Evolutionary conservation across 2,329 filamentous ascomycete genomes (phyloP).

Genomic region (Hyphodiscus sp.): DNA sequence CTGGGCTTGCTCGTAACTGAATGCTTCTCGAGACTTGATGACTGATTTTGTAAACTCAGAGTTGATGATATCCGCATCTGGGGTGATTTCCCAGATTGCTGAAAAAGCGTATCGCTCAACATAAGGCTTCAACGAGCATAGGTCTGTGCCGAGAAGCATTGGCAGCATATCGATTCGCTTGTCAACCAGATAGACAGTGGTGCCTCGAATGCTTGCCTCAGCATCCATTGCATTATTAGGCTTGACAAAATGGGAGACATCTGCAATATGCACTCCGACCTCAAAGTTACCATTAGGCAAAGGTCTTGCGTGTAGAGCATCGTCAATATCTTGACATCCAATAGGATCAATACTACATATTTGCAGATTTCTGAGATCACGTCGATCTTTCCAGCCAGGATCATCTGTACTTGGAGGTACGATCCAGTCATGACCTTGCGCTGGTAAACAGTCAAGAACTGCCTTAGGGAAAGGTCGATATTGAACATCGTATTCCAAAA

Average conservation of each 20-base stretch:
- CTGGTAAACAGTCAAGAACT: slow-evolving; percentile 85
- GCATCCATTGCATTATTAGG: slow-evolving; percentile 95
- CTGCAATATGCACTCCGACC: slow-evolving; percentile 96
- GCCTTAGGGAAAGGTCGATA: slow-evolving; percentile 96
- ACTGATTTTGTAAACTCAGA: slow-evolving; percentile 95
- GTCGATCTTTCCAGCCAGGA: slow-evolving; percentile 78
- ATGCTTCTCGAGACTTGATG: slow-evolving; percentile 92
- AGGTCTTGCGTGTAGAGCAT: slow-evolving; percentile 80
- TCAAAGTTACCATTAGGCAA: slow-evolving; percentile 91
- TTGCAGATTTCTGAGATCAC: slow-evolving; percentile 76
- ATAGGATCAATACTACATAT: slow-evolving; percentile 97
- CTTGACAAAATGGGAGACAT: slow-evolving; percentile 98
- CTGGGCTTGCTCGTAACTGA: slow-evolving; percentile 96
- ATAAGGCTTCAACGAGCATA: slow-evolving; percentile 94
- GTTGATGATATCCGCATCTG: slow-evolving; percentile 76
- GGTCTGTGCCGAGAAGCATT: slow-evolving; percentile 87
- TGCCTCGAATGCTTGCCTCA: slow-evolving; percentile 89
- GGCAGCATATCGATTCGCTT: slow-evolving; percentile 99
- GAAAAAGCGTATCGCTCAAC: slow-evolving; percentile 92
- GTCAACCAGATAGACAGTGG: slow-evolving; percentile 94
- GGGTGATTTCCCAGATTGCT: slow-evolving; percentile 80
- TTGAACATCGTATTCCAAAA: slow-evolving; percentile 95
- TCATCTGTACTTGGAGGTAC: slow-evolving; percentile 76
- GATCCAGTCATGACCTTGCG: slow-evolving; percentile 88
- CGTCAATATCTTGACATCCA: slow-evolving; percentile 96